Evolutionary conservation across 2,329 filamentous ascomycete species (phyloP).

Genomic region (Penicillium sp.): DNA sequence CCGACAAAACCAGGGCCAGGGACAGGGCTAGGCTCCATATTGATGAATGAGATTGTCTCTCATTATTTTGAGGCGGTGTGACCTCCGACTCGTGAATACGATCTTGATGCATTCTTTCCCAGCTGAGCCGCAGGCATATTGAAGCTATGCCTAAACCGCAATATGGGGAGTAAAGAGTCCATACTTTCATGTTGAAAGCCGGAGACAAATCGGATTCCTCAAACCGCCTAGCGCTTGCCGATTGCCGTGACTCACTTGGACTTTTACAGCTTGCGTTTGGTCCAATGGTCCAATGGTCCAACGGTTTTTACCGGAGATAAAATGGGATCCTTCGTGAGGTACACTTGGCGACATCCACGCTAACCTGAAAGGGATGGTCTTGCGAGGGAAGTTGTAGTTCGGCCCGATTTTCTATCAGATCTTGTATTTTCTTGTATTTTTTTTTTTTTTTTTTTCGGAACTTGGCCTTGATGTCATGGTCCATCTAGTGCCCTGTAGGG

Average conservation of each 20-base stretch:
- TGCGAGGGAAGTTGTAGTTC: conserved; percentile 18
- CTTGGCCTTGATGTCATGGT: conserved; percentile 8
- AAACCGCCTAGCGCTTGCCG: neutral
- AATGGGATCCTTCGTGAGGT: neutral
- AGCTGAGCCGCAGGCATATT: neutral
- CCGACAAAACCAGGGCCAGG: neutral
- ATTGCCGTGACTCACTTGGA: neutral
- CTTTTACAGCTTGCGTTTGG: neutral
- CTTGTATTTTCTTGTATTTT: neutral
- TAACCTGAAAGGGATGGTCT: conserved; percentile 22
- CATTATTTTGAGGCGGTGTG: neutral
- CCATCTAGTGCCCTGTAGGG: neutral
- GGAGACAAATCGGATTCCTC: neutral
- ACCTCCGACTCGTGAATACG: neutral
- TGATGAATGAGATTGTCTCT: neutral
- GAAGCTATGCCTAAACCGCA: neutral
- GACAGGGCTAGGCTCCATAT: neutral
- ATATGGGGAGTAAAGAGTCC: too few relatives aligned
- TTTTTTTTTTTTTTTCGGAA: neutral
- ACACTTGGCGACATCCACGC: conserved; percentile 6
- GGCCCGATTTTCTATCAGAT: conserved; percentile 14
- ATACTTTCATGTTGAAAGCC: neutral
- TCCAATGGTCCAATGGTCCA: neutral
- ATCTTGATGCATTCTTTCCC: neutral
- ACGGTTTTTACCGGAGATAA: conserved; percentile 2